Conservation (phyloP, 331 rosid genomes). For the Rosa hybrid region DNA sequence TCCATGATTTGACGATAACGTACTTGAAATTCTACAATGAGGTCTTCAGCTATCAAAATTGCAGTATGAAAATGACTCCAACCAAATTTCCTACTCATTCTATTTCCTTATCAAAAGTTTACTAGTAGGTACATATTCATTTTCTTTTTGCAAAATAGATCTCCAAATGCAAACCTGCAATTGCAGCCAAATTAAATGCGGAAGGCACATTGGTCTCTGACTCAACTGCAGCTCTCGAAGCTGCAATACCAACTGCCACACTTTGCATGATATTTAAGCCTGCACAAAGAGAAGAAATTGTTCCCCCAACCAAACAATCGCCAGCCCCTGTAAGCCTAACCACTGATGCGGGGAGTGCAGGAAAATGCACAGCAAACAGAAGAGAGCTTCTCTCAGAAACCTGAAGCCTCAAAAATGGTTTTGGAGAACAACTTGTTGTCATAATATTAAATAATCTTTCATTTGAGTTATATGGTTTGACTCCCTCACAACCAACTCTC, state of each 20-base stretch:
- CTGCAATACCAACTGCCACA: constrained; percentile 83
- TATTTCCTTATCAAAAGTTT: neutral
- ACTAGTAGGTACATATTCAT: too few species aligned
- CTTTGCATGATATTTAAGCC: constrained; percentile 82
- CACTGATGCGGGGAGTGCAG: constrained; percentile 73
- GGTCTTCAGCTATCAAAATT: too few species aligned
- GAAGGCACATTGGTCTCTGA: constrained; percentile 66
- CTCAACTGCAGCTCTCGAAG: constrained; percentile 83
- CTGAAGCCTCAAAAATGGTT: constrained; percentile 24
- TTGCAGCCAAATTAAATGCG: constrained; percentile 45
- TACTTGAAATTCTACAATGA: neutral
- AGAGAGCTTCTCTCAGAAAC: constrained; percentile 43
- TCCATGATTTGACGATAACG: neutral
- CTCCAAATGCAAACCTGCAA: constrained; percentile 52
- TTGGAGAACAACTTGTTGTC: constrained; percentile 52
- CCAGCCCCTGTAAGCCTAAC: constrained; percentile 89
- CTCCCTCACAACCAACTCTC: constrained; percentile 34
- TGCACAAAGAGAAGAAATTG: constrained; percentile 61
- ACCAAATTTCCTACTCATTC: neutral
- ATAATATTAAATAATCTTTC: constrained; percentile 43
- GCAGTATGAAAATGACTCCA: neutral
- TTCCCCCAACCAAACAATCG: constrained; percentile 91
- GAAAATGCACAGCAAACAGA: constrained; percentile 74
- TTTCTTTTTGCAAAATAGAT: constrained; percentile 2
- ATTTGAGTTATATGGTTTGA: constrained; percentile 19